phyloP scores from a whole-genome alignment of 2,329 filamentous ascomycete genomes.

The Hymenoscyphus albidus region DNA sequence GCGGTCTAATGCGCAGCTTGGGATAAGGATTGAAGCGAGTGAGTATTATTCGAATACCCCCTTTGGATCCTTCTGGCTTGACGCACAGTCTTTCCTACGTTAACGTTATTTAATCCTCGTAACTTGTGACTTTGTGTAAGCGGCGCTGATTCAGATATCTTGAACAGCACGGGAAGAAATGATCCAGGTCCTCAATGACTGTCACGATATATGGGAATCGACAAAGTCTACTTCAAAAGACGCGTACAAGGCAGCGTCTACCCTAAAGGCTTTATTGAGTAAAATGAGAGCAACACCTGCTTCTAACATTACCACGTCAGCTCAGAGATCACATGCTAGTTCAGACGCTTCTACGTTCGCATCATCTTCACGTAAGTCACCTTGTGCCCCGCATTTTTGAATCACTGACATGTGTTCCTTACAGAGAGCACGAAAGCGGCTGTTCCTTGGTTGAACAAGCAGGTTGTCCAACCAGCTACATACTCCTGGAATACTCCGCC shows the following conservation, averaged over 20 bases:
- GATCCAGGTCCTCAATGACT: slow-evolving; percentile 18
- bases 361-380: not conserved
- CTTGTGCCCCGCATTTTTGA: not conserved
- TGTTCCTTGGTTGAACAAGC: slow-evolving; percentile 1
- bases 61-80: no score
- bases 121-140: no score
- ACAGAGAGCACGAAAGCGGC: not conserved
- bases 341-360: not conserved
- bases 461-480: not conserved
- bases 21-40: slow-evolving; percentile 19
- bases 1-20: slow-evolving; percentile 4
- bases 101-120: no score
- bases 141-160: no score
- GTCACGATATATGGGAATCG: slow-evolving; percentile 24
- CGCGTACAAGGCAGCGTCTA: slow-evolving; percentile 22
- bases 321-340: not conserved
- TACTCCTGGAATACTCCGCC: not conserved
- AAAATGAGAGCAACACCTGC: slow-evolving; percentile 14
- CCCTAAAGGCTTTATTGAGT: slow-evolving; percentile 21
- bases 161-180: slow-evolving; percentile 19
- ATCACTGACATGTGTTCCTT: not conserved
- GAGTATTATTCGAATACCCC: no score
- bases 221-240: slow-evolving; percentile 20
- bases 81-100: no score
- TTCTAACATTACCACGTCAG: not conserved